phyloP scores from a whole-genome alignment of 176 grass and related monocot species.

The Luzula sylvatica region DNA sequence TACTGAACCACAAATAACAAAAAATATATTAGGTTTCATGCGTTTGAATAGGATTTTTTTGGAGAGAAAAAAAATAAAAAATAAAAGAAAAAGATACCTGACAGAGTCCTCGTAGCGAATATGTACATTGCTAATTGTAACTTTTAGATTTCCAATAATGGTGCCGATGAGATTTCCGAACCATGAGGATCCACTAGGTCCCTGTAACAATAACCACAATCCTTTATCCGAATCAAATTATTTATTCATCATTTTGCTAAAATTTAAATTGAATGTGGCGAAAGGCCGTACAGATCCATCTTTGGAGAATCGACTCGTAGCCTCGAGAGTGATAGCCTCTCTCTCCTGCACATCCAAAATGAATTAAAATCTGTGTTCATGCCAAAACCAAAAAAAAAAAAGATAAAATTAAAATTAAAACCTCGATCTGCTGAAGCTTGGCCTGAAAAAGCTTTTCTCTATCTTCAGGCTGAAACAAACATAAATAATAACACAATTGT shows the following conservation, averaged over 20 bases:
- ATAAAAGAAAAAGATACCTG: constrained; percentile 37
- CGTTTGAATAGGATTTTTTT: too few relatives aligned
- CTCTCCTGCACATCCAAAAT: constrained; percentile 51
- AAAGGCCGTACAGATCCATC: constrained; percentile 59
- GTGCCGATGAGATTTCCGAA: constrained; percentile 78
- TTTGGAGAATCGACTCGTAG: constrained; percentile 61
- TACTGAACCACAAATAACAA: constrained; percentile 25
- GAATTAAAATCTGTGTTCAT: constrained; percentile 6
- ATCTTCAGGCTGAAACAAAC: constrained; percentile 71
- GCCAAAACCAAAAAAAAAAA: too few relatives aligned
- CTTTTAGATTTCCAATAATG: constrained; percentile 96
- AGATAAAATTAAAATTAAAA: constrained; percentile 30
- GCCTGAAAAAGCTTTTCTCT: constrained; percentile 94
- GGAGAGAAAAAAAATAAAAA: constrained; percentile 24
- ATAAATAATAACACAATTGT: neutral
- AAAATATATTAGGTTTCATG: too few relatives aligned
- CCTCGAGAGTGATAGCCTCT: constrained; percentile 76
- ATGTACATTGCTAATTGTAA: constrained; percentile 94
- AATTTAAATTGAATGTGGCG: constrained; percentile 9
- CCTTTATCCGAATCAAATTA: neutral
- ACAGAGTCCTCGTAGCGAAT: constrained; percentile 96
- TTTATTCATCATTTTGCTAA: neutral
- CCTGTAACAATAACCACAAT: constrained; percentile 27
- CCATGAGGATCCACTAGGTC: constrained; percentile 71
- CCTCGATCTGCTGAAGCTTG: constrained; percentile 97